Evolutionary conservation across 257 asterid genomes (phyloP).

Genomic region (Ilex asprella): DNA sequence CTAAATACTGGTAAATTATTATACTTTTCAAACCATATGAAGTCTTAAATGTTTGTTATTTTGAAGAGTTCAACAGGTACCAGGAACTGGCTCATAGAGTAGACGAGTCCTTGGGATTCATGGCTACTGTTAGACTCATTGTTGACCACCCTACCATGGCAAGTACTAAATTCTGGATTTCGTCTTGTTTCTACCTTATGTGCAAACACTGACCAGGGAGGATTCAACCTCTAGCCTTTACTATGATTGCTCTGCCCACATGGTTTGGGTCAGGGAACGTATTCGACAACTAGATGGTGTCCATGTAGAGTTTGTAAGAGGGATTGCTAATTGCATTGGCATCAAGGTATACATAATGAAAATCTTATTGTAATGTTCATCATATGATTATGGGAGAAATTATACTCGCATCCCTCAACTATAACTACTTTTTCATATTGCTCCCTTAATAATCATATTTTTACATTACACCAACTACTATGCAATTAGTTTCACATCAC

Average conservation of each 20-base stretch:
- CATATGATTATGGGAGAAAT: too few relatives aligned
- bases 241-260: slow-evolving; percentile 88
- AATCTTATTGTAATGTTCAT: background rate
- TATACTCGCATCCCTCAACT: too few relatives aligned
- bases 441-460: too few relatives aligned
- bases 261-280: slow-evolving; percentile 87
- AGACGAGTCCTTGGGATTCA: slow-evolving; percentile 86
- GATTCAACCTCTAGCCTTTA: slow-evolving; percentile 77
- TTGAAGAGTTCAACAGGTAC: too few relatives aligned
- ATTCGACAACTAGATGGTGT: slow-evolving; percentile 80
- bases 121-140: slow-evolving; percentile 83
- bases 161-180: slow-evolving; percentile 73
- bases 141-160: slow-evolving; percentile 76
- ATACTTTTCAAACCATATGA: too few relatives aligned
- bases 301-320: slow-evolving; percentile 74
- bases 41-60: too few relatives aligned
- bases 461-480: too few relatives aligned
- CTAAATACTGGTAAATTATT: too few relatives aligned
- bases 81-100: slow-evolving; percentile 60
- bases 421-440: too few relatives aligned
- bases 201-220: slow-evolving; percentile 67
- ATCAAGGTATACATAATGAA: slow-evolving; percentile 50
- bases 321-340: slow-evolving; percentile 77
- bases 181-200: slow-evolving; percentile 73
- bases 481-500: too few relatives aligned